These are phyloP conservation scores for Tripidium arundinaceum DNA, from an alignment of 202 grass and related monocot genomes.

Conservation along the genomic window DNA sequence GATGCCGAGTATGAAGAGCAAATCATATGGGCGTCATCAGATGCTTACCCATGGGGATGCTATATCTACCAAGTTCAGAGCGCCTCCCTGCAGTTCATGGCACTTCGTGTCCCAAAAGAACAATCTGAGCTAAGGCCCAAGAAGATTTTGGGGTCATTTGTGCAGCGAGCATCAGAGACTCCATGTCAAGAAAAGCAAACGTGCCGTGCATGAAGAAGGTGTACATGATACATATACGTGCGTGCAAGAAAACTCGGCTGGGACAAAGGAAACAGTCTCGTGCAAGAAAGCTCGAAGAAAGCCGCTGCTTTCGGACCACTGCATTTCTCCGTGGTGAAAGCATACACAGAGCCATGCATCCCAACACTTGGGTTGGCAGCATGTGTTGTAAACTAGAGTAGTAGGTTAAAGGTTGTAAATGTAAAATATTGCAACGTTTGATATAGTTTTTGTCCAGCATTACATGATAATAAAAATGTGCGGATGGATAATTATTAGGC, in stretches of 20 bases:
- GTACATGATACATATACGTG: conserved; percentile 21
- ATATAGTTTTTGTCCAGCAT: background rate
- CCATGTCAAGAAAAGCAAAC: conserved; percentile 3
- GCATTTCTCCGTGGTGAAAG: background rate
- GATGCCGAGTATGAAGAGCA: conserved; percentile 78
- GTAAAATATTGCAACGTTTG: background rate
- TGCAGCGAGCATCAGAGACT: conserved; percentile 24
- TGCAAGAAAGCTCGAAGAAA: conserved; percentile 9
- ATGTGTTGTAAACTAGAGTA: background rate
- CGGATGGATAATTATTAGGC: background rate
- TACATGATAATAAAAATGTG: too few relatives aligned
- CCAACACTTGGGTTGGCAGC: background rate
- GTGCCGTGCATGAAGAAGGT: conserved; percentile 3
- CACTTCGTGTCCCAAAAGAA: conserved; percentile 71
- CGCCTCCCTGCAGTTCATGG: conserved; percentile 69
- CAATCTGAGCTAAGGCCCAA: conserved; percentile 46
- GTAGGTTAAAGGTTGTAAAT: background rate
- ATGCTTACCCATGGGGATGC: conserved; percentile 89
- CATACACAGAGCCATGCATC: background rate
- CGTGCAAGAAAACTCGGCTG: conserved; percentile 2
- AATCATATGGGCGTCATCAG: conserved; percentile 65
- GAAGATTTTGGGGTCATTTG: conserved; percentile 44
- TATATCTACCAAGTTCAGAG: conserved; percentile 91
- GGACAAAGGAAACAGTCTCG: background rate
- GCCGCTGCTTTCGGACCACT: background rate